These are phyloP conservation scores for Pyracantha coccinea DNA, from an alignment of 331 rosid species.

Conservation along the genomic window DNA sequence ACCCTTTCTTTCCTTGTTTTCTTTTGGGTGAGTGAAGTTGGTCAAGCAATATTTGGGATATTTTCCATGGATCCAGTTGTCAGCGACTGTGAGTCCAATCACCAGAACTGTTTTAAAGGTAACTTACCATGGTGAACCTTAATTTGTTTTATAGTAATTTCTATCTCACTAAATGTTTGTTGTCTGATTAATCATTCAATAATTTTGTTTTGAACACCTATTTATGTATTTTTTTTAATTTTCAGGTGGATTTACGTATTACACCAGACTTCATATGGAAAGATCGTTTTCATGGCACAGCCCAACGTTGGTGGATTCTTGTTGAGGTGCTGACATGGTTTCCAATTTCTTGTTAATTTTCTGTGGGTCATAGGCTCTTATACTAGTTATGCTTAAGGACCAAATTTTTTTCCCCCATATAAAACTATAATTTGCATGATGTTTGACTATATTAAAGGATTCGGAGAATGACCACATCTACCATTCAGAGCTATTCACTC, in stretches of 20 bases:
- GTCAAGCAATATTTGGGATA: slow-evolving; percentile 79
- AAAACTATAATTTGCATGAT: slow-evolving; percentile 12
- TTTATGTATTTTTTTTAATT: not conserved
- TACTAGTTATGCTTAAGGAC: not conserved
- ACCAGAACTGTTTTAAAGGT: slow-evolving; percentile 98
- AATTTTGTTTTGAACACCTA: not conserved
- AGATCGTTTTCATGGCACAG: slow-evolving; percentile 88
- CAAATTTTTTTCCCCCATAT: not conserved
- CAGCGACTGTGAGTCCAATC: slow-evolving; percentile 93
- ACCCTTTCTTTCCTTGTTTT: slow-evolving; percentile 7
- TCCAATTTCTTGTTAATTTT: slow-evolving; percentile 8
- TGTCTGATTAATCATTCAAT: not conserved
- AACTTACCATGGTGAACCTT: slow-evolving; percentile 2
- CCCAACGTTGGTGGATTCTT: slow-evolving; percentile 93
- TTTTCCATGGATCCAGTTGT: slow-evolving; percentile 85
- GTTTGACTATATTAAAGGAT: slow-evolving; percentile 48
- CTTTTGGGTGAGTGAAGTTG: slow-evolving; percentile 36
- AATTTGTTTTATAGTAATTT: not conserved
- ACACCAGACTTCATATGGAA: slow-evolving; percentile 73
- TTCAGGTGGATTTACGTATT: slow-evolving; percentile 70
- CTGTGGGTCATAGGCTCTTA: not conserved
- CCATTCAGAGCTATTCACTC: slow-evolving; percentile 79
- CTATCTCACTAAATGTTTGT: not conserved
- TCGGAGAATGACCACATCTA: slow-evolving; percentile 92
- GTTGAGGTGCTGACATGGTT: slow-evolving; percentile 63